Base-by-base conservation (phyloP, 2,329 filamentous ascomycete species). In the Pestalotiopsis fici region DNA sequence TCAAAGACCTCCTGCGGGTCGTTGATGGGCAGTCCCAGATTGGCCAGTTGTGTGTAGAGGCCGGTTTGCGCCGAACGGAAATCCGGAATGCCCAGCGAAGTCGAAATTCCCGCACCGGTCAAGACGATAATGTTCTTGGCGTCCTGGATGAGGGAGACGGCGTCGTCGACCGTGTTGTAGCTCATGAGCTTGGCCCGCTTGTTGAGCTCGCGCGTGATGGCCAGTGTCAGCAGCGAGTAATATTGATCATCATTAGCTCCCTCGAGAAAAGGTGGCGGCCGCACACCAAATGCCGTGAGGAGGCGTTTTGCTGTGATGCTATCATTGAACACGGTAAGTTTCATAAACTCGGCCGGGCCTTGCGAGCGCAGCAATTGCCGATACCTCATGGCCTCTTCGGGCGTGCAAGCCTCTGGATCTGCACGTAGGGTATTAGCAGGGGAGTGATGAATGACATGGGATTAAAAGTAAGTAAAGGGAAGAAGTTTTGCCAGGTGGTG, bases 1-100 rank as follows among this genome's bases (percentile, higher is more conserved):
- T 97, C 94, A 76, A 99, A 99, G 28, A 98, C 94, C 76, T 98
- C 94, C 77, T 98, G 95, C 1, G 95, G 95, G 74, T 98, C 95
- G 70, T 84, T 89, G 69, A 90, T 85, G 23, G 74, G 76, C 25
- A 91, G 82, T 6, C 94, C 94, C 68, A 96, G 87, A 74, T 93
- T 89, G 73, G 88, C 90, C 64, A 98, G 85, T 76, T 94, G 91
- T 59, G 94, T 91, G 81, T 98, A 98, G 66, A 98, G 91, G 62
- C 95, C 95, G 1, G 91, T 97, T 75, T 93, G 92, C 79, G 96
- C 96, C 64, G 95, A 98, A 71, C 96, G 91, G 77, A 99, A 99
- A 79, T 99, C 96, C 4, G 96, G 96, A 68, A 99, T 98, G 69
- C 96, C 96, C 23, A 99, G 89, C 64, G 94, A 97, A 0, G 96